Evolutionary conservation across 2,329 filamentous ascomycete species (phyloP), one percentile per base, ranked within the genome.

Genomic region (Truncatella angustata): DNA sequence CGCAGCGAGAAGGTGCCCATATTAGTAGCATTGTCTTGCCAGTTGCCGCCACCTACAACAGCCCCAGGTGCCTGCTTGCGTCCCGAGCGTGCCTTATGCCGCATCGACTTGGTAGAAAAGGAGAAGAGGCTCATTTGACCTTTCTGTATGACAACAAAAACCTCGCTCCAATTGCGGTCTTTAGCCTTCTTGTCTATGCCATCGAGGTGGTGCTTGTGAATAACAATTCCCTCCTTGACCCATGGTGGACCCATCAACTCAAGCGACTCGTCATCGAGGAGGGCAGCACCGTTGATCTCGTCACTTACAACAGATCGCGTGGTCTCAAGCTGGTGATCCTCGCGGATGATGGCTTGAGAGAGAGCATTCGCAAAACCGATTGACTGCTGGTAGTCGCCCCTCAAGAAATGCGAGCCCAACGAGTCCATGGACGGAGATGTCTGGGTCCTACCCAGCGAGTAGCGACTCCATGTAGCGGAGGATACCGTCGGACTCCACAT

Each of bases 331-430:
- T 82, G 80, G 42, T 81, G 80, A 63, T 95, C 91, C 63, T 97
- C 93, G 4, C 94, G 88, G 59, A 96, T 96, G 58, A 97, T 99
- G 32, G 93, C 93, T 67, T 97, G 93, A 62, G 91, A 96, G 10
- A 99, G 79, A 4, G 94, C 94, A 67, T 96, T 97, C 50, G 94
- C 94, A 65, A 99, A 99, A 1, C 94, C 94, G 65, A 99, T 96
- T 1, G 91, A 95, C 70, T 96, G 92, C 70, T 97, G 91, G 68
- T 93, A 97, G 62, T 96, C 91, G 37, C 84, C 85, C 43, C 86
- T 82, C 4, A 84, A 85, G 68, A 87, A 87, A 30, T 85, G 81
- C 2, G 90, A 91, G 18, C 86, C 87, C 60, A 97, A 86, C 1
- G 92, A 96, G 66, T 96, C 91, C 63, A 97, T 88, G 4, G 92